phyloP scores from a whole-genome alignment of 805 yeast species.

The Clavispora fructus region DNA sequence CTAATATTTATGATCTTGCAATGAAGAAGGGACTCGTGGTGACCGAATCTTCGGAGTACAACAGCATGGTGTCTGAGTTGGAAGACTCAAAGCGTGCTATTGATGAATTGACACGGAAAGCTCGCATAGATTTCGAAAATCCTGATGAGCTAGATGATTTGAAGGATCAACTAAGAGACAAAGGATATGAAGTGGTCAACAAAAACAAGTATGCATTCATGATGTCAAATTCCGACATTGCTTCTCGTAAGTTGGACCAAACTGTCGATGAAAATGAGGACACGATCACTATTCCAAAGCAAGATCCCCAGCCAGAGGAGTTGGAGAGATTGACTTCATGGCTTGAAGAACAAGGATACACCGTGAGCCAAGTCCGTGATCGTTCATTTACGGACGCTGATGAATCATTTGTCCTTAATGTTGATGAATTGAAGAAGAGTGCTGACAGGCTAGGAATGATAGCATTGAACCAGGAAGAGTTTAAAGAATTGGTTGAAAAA shows the following conservation, averaged over 20 bases:
- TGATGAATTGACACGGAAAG: neutral
- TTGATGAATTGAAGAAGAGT: slow-evolving; percentile 5
- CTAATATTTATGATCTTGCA: neutral
- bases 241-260: slow-evolving; percentile 1
- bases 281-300: neutral
- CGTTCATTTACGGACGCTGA: slow-evolving; percentile 4
- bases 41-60: slow-evolving; percentile 1
- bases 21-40: neutral
- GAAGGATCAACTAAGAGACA: slow-evolving; percentile 2
- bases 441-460: slow-evolving; percentile 10
- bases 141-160: slow-evolving; percentile 3
- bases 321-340: slow-evolving; percentile 3
- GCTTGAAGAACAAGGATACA: slow-evolving; percentile 4
- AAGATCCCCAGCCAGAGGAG: neutral
- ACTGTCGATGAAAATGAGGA: neutral
- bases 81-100: slow-evolving; percentile 1
- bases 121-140: neutral
- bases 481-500: slow-evolving; percentile 1
- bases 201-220: slow-evolving; percentile 3
- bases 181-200: slow-evolving; percentile 7
- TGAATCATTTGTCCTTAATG: slow-evolving; percentile 3
- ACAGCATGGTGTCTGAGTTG: neutral
- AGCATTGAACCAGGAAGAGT: slow-evolving; percentile 2
- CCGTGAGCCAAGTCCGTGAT: neutral
- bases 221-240: slow-evolving; percentile 1